These are phyloP conservation scores for Lojkania enalia DNA, from an alignment of 2,329 filamentous ascomycete species.

Conservation along the genomic window DNA sequence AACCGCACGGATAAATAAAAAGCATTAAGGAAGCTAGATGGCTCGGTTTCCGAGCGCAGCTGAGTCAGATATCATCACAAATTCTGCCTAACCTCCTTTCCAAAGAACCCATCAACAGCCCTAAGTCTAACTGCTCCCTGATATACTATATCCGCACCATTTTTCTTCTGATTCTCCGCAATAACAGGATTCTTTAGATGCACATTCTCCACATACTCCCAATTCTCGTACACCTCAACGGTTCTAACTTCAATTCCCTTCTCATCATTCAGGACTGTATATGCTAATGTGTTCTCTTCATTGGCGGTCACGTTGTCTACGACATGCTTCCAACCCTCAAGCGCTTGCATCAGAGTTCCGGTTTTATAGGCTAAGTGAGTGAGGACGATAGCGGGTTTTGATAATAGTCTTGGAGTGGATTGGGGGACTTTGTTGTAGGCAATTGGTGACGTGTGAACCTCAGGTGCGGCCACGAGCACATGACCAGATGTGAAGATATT, in stretches of 20 bases:
- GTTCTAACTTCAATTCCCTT: slow-evolving; percentile 16
- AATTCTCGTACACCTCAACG: slow-evolving; percentile 18
- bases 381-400: slow-evolving; percentile 22
- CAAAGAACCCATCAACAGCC: slow-evolving; percentile 23
- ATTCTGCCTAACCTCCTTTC: too few relatives aligned
- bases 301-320: slow-evolving; percentile 9
- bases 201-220: slow-evolving; percentile 12
- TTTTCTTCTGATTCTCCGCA: slow-evolving; percentile 5
- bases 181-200: slow-evolving; percentile 10
- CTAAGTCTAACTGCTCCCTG: slow-evolving; percentile 17
- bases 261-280: slow-evolving; percentile 17
- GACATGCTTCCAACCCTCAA: slow-evolving; percentile 11
- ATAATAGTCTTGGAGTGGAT: too few relatives aligned
- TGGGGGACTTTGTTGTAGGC: slow-evolving; percentile 7
- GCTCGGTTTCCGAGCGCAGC: too few relatives aligned
- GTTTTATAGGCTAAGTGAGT: slow-evolving; percentile 16
- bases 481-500: slow-evolving; percentile 22
- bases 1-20: too few relatives aligned
- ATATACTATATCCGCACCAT: slow-evolving; percentile 11
- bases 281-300: slow-evolving; percentile 11
- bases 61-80: too few relatives aligned
- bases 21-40: too few relatives aligned
- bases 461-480: slow-evolving; percentile 25
- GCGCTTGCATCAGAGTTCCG: slow-evolving; percentile 4
- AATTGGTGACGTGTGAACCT: slow-evolving; percentile 22